These are phyloP conservation scores for Microdochium bolleyi DNA, from an alignment of 2,329 filamentous ascomycete species.

Conservation along the genomic window DNA sequence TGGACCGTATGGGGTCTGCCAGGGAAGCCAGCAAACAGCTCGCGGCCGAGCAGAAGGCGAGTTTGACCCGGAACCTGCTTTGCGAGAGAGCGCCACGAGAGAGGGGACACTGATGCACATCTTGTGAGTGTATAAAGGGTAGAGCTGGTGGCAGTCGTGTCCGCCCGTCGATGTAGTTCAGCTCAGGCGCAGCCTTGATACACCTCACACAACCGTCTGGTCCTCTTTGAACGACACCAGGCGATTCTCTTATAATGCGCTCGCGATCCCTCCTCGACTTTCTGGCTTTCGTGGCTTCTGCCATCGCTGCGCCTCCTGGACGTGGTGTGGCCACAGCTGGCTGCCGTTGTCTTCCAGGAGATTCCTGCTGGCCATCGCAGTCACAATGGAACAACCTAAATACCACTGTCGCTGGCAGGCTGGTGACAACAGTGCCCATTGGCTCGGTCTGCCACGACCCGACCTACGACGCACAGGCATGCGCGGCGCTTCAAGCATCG, in stretches of 20 bases:
- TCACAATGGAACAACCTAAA: background rate
- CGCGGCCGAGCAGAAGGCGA: no score
- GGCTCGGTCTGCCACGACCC: conserved; percentile 33
- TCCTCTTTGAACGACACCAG: background rate
- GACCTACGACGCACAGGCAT: conserved; percentile 24
- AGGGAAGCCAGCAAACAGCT: no score
- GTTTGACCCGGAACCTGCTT: no score
- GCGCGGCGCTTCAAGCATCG: conserved; percentile 17
- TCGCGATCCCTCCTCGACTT: background rate
- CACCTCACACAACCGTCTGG: no score
- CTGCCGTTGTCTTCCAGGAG: background rate
- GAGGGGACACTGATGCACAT: no score
- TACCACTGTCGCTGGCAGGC: background rate
- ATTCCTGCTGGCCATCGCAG: background rate
- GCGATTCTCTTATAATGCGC: background rate
- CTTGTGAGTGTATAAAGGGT: no score
- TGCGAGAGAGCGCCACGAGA: no score
- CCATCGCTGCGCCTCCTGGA: background rate
- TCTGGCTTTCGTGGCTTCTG: background rate
- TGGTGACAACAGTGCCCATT: conserved; percentile 22
- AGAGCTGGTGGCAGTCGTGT: no score
- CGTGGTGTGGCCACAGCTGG: background rate
- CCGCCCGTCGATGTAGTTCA: no score
- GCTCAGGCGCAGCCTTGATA: no score
- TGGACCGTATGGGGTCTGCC: no score